Conservation (phyloP, 768 basidiomycete species). For the Rhodotorula babjevae region DNA sequence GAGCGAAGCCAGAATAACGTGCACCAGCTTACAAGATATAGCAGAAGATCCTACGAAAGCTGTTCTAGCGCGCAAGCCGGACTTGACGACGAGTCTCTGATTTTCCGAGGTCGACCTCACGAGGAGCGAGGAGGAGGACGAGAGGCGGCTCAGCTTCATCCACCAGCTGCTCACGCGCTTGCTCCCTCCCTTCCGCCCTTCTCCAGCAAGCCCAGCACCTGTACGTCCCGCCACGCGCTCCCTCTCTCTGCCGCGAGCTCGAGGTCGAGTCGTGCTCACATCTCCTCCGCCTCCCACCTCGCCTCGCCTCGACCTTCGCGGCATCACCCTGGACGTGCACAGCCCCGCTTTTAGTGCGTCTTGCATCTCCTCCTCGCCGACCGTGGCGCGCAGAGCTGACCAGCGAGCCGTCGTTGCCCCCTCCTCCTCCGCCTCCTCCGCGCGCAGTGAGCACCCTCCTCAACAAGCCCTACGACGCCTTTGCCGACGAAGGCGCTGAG, state of each 20-base stretch:
- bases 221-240: neutral
- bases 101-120: too few species aligned
- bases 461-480: constrained; percentile 42
- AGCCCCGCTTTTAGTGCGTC: constrained; percentile 1
- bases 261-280: neutral
- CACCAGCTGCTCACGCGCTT: neutral
- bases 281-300: neutral
- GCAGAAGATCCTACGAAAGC: too few species aligned
- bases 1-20: too few species aligned
- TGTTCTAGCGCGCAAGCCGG: too few species aligned
- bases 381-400: neutral
- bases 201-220: neutral
- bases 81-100: neutral
- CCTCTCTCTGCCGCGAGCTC: neutral
- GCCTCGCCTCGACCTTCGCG: neutral
- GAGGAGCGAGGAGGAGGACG: neutral
- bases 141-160: neutral
- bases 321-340: too few species aligned
- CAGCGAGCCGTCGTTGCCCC: neutral
- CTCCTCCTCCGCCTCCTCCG: neutral
- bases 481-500: constrained; percentile 38
- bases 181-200: neutral
- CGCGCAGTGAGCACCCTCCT: constrained; percentile 32
- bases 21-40: too few species aligned
- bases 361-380: accelerated